Conservation (phyloP, 2,329 filamentous ascomycete species). For the Ceratocystis colombiana region DNA sequence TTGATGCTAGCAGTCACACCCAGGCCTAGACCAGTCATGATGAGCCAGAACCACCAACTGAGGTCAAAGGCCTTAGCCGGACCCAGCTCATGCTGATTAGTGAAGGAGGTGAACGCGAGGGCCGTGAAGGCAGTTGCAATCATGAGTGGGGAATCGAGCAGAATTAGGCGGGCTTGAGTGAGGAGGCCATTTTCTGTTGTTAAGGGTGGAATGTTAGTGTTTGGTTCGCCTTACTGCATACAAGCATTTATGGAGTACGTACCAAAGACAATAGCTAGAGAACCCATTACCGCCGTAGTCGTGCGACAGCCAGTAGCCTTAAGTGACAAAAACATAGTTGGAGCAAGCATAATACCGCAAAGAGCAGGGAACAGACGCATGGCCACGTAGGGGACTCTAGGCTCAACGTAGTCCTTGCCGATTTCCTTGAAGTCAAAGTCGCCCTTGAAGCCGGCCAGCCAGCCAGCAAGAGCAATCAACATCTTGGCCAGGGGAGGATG, state of each 20-base stretch:
- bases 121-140: conserved; percentile 88
- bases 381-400: conserved; percentile 88
- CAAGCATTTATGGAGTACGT: conserved; percentile 33
- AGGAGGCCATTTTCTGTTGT: conserved; percentile 78
- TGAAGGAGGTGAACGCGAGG: conserved; percentile 83
- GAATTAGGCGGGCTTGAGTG: conserved; percentile 88
- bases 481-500: conserved; percentile 95
- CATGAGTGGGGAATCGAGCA: conserved; percentile 90
- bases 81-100: conserved; percentile 91
- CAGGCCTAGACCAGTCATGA: conserved; percentile 72
- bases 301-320: conserved; percentile 86
- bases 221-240: background rate
- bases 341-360: conserved; percentile 77
- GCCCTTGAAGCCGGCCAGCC: conserved; percentile 88
- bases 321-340: conserved; percentile 87
- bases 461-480: conserved; percentile 88
- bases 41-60: conserved; percentile 97
- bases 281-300: conserved; percentile 70
- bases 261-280: conserved; percentile 86
- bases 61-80: conserved; percentile 77
- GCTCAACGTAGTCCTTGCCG: conserved; percentile 95
- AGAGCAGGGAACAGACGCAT: conserved; percentile 92
- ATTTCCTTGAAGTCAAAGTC: conserved; percentile 99
- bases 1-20: conserved; percentile 92
- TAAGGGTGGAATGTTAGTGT: background rate